These are phyloP conservation scores for Kluyveromyces aestuarii DNA, from an alignment of 805 yeast genomes.

Conservation along the genomic window DNA sequence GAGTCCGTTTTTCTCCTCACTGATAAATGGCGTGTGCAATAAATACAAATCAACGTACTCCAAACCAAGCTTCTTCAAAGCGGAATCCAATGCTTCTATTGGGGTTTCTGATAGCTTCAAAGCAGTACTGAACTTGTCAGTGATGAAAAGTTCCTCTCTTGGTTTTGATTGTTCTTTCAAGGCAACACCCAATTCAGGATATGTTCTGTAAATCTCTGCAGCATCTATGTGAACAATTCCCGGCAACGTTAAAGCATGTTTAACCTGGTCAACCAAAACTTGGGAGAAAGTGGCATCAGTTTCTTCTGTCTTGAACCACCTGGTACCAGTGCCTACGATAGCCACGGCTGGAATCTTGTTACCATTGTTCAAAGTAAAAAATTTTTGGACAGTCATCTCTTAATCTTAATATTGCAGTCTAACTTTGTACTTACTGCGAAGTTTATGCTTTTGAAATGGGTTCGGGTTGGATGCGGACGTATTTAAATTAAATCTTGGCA, in stretches of 20 bases:
- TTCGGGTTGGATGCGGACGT: too few species aligned
- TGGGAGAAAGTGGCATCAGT: constrained; percentile 20
- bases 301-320: constrained; percentile 36
- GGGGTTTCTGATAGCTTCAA: constrained; percentile 29
- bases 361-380: constrained; percentile 29
- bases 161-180: constrained; percentile 31
- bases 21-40: constrained; percentile 45
- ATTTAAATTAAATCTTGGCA: too few species aligned
- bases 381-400: constrained; percentile 25
- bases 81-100: constrained; percentile 30
- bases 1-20: constrained; percentile 30
- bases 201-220: constrained; percentile 49
- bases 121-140: constrained; percentile 39
- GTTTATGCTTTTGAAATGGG: too few species aligned
- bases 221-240: constrained; percentile 51
- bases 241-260: constrained; percentile 28
- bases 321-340: constrained; percentile 50
- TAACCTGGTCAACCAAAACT: constrained; percentile 26
- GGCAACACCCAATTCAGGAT: constrained; percentile 44
- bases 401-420: constrained; percentile 29
- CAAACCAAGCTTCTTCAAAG: constrained; percentile 37
- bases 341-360: constrained; percentile 40
- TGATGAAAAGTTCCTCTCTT: constrained; percentile 44
- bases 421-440: constrained; percentile 37
- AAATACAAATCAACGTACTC: constrained; percentile 54